Percentiles rank a stretch among this genome's conserved stretches.
phyloP scores from a whole-genome alignment of 2,329 filamentous ascomycete genomes.

The Fusarium sp. region DNA sequence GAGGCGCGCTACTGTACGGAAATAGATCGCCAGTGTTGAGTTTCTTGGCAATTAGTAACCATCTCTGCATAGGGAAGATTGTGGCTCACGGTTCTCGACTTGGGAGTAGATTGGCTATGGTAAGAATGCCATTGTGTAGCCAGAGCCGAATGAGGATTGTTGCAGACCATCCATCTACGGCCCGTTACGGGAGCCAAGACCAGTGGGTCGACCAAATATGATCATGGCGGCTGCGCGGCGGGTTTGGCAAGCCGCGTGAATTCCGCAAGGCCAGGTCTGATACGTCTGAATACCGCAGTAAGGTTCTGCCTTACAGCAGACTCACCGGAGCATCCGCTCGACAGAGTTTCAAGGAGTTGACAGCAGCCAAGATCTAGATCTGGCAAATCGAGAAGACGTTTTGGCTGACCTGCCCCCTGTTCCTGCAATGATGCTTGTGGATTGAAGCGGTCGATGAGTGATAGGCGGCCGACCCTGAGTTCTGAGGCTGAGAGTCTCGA shows the following conservation, averaged over 20 bases:
- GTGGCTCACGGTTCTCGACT: neutral
- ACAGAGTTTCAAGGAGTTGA: conserved; percentile 12
- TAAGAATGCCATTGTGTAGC: conserved; percentile 20
- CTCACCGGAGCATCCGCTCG: neutral
- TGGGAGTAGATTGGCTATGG: neutral
- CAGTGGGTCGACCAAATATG: conserved; percentile 2
- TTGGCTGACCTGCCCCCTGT: conserved; percentile 5
- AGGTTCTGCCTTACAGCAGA: conserved; percentile 18
- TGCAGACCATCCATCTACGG: conserved; percentile 9
- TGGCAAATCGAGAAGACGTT: conserved; percentile 17
- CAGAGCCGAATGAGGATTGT: neutral
- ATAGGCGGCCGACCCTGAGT: conserved; percentile 23
- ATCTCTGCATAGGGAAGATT: conserved; percentile 15
- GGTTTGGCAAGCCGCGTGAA: neutral
- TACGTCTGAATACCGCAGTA: conserved; percentile 5
- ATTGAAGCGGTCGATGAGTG: neutral
- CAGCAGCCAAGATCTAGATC: conserved; percentile 7
- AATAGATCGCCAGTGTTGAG: neutral
- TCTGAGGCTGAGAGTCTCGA: conserved; percentile 14
- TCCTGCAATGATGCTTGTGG: conserved; percentile 3
- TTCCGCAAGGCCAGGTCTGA: neutral
- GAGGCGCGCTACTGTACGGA: conserved; percentile 23
- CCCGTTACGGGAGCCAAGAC: conserved; percentile 7
- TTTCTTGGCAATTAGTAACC: conserved; percentile 7
- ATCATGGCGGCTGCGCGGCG: neutral